Conservation (phyloP, 2,329 filamentous ascomycete genomes). For the Claviceps sp. region DNA sequence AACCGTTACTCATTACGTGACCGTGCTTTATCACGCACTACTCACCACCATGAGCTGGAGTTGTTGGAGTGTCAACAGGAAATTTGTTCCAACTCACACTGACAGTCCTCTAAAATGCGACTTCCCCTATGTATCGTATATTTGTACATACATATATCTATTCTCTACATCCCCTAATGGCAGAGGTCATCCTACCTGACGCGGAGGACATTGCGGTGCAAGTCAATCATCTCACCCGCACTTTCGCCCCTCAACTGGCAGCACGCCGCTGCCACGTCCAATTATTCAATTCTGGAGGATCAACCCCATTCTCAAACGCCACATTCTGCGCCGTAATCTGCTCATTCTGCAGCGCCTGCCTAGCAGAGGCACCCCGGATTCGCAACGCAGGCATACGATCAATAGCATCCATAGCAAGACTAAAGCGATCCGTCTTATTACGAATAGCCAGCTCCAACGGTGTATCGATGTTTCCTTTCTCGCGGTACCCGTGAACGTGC, state of each 20-base stretch:
- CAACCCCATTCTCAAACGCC: constrained; percentile 57
- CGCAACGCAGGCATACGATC: constrained; percentile 50
- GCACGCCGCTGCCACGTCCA: constrained; percentile 49
- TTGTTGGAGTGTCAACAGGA: too few relatives aligned
- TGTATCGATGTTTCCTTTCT: constrained; percentile 77
- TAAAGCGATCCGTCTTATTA: constrained; percentile 66
- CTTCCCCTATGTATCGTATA: too few relatives aligned
- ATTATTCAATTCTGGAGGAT: constrained; percentile 50
- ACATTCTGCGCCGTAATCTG: constrained; percentile 51
- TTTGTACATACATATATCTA: too few relatives aligned
- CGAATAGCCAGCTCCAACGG: constrained; percentile 66
- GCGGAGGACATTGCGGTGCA: background rate
- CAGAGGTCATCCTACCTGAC: background rate
- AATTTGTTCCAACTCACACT: too few relatives aligned
- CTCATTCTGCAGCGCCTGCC: constrained; percentile 50
- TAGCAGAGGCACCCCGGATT: constrained; percentile 47
- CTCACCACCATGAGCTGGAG: too few relatives aligned
- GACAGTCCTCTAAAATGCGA: too few relatives aligned
- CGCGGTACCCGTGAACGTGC: constrained; percentile 65
- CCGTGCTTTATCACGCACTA: too few relatives aligned
- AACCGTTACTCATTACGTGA: too few relatives aligned
- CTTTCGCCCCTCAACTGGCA: constrained; percentile 21
- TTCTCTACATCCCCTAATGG: too few relatives aligned
- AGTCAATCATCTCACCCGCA: constrained; percentile 6
- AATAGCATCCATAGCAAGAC: constrained; percentile 63